Evolutionary conservation across 2,329 filamentous ascomycete species (phyloP).

Genomic region (Penicillium sclerotiorum): DNA sequence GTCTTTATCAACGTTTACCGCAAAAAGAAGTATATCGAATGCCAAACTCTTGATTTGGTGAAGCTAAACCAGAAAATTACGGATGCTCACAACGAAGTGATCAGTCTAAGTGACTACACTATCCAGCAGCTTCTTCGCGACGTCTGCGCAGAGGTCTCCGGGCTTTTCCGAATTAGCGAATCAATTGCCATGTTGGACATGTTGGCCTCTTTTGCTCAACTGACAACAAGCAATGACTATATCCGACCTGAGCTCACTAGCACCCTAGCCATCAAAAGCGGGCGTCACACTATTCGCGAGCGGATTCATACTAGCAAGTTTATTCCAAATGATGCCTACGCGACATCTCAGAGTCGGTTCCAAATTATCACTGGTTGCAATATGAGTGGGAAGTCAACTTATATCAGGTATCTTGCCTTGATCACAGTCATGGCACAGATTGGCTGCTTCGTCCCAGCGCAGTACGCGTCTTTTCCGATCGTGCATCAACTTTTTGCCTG

Average conservation of each 20-base stretch:
- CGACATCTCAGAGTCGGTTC: constrained; percentile 76
- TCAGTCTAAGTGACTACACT: constrained; percentile 77
- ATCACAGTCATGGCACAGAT: constrained; percentile 93
- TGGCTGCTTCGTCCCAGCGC: constrained; percentile 84
- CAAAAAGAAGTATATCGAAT: constrained; percentile 78
- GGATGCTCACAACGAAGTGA: constrained; percentile 80
- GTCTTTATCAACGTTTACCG: constrained; percentile 76
- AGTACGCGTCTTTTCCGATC: constrained; percentile 79
- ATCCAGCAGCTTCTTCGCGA: constrained; percentile 71
- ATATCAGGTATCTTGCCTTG: constrained; percentile 82
- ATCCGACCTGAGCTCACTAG: constrained; percentile 69
- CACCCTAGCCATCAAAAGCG: constrained; percentile 71
- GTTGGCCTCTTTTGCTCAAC: constrained; percentile 73
- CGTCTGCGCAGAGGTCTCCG: constrained; percentile 71
- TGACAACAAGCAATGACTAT: constrained; percentile 69
- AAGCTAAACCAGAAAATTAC: constrained; percentile 78
- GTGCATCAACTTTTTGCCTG: constrained; percentile 83
- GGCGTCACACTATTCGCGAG: constrained; percentile 78
- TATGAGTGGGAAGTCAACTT: constrained; percentile 97
- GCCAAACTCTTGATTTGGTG: constrained; percentile 80
- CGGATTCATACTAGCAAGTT: constrained; percentile 70
- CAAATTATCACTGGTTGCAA: constrained; percentile 96
- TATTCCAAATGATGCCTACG: constrained; percentile 88
- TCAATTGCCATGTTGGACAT: constrained; percentile 86
- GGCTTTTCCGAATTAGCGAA: constrained; percentile 82